phyloP scores from a whole-genome alignment of 768 basidiomycete genomes.

The Tephrocybe sp. region DNA sequence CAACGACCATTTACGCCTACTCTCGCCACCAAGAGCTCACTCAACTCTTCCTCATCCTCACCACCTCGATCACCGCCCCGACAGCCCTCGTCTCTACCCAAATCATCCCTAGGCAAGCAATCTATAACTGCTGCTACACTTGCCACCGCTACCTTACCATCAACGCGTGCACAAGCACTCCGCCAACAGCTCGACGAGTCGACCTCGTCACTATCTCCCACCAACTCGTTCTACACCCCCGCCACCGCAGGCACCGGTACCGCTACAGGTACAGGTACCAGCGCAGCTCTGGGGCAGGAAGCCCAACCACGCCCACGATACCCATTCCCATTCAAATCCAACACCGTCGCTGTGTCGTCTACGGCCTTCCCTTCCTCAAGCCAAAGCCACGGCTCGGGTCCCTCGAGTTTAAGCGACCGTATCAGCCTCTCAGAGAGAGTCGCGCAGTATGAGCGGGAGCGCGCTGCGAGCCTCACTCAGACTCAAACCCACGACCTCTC shows the following conservation, averaged over 20 bases:
- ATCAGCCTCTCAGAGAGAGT: slow-evolving; percentile 2
- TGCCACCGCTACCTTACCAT: background rate
- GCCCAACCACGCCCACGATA: slow-evolving; percentile 11
- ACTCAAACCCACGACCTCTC: background rate
- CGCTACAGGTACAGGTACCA: too few relatives aligned
- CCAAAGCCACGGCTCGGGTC: too few relatives aligned
- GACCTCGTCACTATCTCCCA: slow-evolving; percentile 16
- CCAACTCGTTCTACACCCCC: slow-evolving; percentile 16
- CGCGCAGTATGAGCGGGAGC: slow-evolving; percentile 9
- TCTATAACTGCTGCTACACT: slow-evolving; percentile 7
- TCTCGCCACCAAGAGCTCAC: slow-evolving; percentile 52
- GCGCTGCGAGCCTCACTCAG: too few relatives aligned
- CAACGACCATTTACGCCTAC: slow-evolving; percentile 73
- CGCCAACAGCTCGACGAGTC: slow-evolving; percentile 7
- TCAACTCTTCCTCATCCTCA: slow-evolving; percentile 14
- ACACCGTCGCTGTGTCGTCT: slow-evolving; percentile 16
- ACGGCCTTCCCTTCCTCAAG: too few relatives aligned
- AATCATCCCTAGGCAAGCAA: slow-evolving; percentile 5
- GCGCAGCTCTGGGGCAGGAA: too few relatives aligned
- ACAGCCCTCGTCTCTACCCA: slow-evolving; percentile 13
- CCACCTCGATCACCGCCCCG: slow-evolving; percentile 29
- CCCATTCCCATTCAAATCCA: slow-evolving; percentile 28
- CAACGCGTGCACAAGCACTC: slow-evolving; percentile 14
- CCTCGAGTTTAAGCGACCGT: slow-evolving; percentile 8
- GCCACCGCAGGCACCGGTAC: slow-evolving; percentile 9